Evolutionary conservation across 1,284 basidiomycete genomes (phyloP), one percentile per base, ranked within the genome.

Genomic region (Tilletia walkeri): DNA sequence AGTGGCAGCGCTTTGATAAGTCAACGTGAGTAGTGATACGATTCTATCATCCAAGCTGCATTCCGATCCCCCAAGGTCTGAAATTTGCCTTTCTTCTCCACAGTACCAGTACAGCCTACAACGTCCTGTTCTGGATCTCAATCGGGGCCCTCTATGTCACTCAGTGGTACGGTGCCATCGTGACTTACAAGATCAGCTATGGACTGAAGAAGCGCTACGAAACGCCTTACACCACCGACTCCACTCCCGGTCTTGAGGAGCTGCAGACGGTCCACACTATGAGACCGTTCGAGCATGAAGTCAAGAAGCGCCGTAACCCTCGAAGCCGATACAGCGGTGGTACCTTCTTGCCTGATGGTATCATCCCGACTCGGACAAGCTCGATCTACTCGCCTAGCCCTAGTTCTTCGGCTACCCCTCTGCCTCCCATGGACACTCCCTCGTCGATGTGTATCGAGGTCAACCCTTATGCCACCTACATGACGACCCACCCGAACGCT

Each of bases 91-190:
- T 45, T 45, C 41, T 45, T 14, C 6, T 34, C 0, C 63, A 34
- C 16, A 41, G 53, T 38, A 49, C 67, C n/a, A 48, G 34, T 1
- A 48, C 9, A 3, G 69, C 74, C 5, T 75, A 72, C 69, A 54
- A 70, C 65, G 70, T 41, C 9, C 50, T 76, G 3, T 71, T 61
- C 24, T 76, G 75, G 75, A 69, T 71, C 38, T 71, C 65, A 41
- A 75, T 70, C 12, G 49, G 63, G 2, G 75, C 71, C 1, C 49
- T 76, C 30, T 68, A 66, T 16, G 45, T 71, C 36, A 71, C 69
- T 20, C 75, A 76, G 30, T 54, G 75, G 7, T 76, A 69, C 69
- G 74, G 75, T 12, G 67, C 71, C 10, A 70, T 65, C 66, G 75
- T 76, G 18, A 67, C 72, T 9, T 76, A 67, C 67, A 70, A 54